Conservation (phyloP, 768 basidiomycete species). For the Naganishia onofrii region DNA sequence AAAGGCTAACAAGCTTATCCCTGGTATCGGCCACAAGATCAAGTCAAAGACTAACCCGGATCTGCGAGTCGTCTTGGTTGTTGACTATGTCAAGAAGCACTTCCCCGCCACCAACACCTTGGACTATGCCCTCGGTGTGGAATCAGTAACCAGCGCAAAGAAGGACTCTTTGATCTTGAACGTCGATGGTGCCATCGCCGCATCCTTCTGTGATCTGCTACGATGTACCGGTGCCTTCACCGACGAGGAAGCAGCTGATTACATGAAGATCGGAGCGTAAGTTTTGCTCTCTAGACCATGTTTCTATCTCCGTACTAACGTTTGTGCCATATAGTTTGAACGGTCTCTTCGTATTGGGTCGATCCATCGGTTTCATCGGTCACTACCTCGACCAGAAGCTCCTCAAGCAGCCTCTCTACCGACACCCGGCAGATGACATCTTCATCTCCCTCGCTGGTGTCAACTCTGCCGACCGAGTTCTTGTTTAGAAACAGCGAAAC, state of each 20-base stretch:
- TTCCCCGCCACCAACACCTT: constrained; percentile 92
- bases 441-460: constrained; percentile 28
- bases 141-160: constrained; percentile 96
- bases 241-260: constrained; percentile 91
- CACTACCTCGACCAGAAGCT: constrained; percentile 96
- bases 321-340: constrained; percentile 65
- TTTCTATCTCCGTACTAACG: not conserved
- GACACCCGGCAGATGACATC: constrained; percentile 89
- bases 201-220: constrained; percentile 92
- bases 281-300: constrained; percentile 36
- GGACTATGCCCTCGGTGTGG: constrained; percentile 92
- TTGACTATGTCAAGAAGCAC: constrained; percentile 91
- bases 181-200: constrained; percentile 86
- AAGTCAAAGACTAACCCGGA: constrained; percentile 63
- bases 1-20: constrained; percentile 92
- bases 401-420: constrained; percentile 85
- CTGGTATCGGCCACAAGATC: constrained; percentile 99
- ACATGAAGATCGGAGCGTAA: constrained; percentile 66
- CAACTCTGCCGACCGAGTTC: constrained; percentile 24
- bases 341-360: constrained; percentile 93
- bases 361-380: constrained; percentile 96
- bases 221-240: constrained; percentile 91
- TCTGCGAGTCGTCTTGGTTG: constrained; percentile 57
- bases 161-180: constrained; percentile 97
- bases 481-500: constrained; percentile 3